Conservation (phyloP, 441 rosid species). For the Gossypium armourianum region DNA sequence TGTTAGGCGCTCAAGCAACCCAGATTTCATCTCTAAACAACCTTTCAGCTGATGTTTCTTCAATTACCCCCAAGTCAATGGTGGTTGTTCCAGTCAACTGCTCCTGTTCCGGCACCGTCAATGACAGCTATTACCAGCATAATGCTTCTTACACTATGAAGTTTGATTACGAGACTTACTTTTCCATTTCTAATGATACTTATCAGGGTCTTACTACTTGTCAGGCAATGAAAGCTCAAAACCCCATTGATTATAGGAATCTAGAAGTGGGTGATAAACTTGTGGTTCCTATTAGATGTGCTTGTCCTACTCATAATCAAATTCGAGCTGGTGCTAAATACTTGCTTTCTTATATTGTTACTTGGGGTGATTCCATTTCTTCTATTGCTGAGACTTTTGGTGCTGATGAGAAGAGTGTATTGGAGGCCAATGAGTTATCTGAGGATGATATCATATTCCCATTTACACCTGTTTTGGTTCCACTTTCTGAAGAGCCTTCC, state of each 20-base stretch:
- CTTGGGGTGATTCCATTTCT: slow-evolving; percentile 31
- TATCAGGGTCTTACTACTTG: slow-evolving; percentile 82
- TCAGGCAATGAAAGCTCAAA: slow-evolving; percentile 58
- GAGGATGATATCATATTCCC: slow-evolving; percentile 26
- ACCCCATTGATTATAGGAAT: slow-evolving; percentile 22
- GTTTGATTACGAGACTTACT: slow-evolving; percentile 23
- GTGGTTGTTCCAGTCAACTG: slow-evolving; percentile 55
- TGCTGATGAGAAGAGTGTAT: slow-evolving; percentile 26
- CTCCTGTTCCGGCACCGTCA: slow-evolving; percentile 31
- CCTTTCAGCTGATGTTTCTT: slow-evolving; percentile 31
- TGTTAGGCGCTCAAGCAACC: slow-evolving; percentile 32
- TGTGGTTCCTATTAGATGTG: slow-evolving; percentile 61
- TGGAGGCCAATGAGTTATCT: slow-evolving; percentile 42
- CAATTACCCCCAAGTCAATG: slow-evolving; percentile 27
- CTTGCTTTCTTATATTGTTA: slow-evolving; percentile 44
- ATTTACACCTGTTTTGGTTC: slow-evolving; percentile 60
- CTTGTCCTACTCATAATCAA: slow-evolving; percentile 62
- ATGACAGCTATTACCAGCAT: slow-evolving; percentile 49
- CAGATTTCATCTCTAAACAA: slow-evolving; percentile 49
- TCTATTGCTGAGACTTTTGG: slow-evolving; percentile 38
- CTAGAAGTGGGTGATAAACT: slow-evolving; percentile 25
- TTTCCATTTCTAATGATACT: slow-evolving; percentile 49
- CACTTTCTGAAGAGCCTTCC: slow-evolving; percentile 40
- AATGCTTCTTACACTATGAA: slow-evolving; percentile 44
- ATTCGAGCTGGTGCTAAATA: slow-evolving; percentile 36